These are phyloP conservation scores for Crucihimalaya himalaica DNA, from an alignment of 345 rosid genomes.

Conservation along the genomic window DNA sequence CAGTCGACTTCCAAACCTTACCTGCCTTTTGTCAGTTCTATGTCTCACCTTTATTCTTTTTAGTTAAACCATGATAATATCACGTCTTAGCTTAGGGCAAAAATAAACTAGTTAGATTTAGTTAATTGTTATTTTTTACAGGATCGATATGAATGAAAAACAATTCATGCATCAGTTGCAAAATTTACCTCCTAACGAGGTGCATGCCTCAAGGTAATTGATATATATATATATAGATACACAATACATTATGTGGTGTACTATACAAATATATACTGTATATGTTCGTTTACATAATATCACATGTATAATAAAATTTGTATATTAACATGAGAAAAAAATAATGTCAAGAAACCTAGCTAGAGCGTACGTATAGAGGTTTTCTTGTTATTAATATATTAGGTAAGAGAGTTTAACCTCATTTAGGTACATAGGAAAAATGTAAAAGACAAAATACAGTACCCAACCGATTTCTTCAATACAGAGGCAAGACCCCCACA, in stretches of 20 bases:
- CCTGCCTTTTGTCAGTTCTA: conserved; percentile 82
- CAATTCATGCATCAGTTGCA: conserved; percentile 8
- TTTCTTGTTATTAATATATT: too few relatives aligned
- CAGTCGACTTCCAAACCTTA: conserved; percentile 81
- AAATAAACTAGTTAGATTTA: neutral
- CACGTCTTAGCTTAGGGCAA: conserved; percentile 34
- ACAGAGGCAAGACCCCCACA: too few relatives aligned
- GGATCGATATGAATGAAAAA: conserved; percentile 8
- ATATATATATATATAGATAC: too few relatives aligned
- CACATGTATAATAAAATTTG: neutral
- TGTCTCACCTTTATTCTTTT: conserved; percentile 47
- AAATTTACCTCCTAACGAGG: conserved; percentile 11
- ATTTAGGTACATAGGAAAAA: too few relatives aligned
- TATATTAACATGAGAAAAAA: too few relatives aligned
- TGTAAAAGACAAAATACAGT: too few relatives aligned
- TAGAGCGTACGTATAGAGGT: too few relatives aligned
- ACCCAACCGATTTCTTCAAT: too few relatives aligned
- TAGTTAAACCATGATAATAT: conserved; percentile 17
- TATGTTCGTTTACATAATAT: neutral
- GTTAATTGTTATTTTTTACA: neutral
- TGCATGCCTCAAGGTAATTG: neutral
- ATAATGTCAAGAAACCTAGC: too few relatives aligned
- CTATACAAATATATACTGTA: neutral
- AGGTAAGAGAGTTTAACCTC: too few relatives aligned
- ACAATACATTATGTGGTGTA: neutral